Percentiles rank a stretch among this genome's conserved stretches.
These are phyloP conservation scores for Spiromastix sp. DNA, from an alignment of 2,329 filamentous ascomycete genomes.

Conservation along the genomic window DNA sequence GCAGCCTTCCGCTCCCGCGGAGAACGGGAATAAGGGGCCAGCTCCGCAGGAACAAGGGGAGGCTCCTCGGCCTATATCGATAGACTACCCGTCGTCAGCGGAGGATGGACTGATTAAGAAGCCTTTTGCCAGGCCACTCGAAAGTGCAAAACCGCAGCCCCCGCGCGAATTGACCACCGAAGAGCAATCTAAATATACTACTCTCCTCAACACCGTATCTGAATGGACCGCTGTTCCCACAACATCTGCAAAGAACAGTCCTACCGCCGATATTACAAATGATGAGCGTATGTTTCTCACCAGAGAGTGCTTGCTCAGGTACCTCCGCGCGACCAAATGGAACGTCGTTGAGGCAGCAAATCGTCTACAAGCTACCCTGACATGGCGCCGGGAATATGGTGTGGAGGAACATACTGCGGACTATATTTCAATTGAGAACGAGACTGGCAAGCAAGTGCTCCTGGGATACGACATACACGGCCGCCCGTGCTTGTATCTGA, in stretches of 20 bases:
- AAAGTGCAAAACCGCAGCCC: slow-evolving; percentile 47
- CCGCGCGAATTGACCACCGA: slow-evolving; percentile 58
- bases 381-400: slow-evolving; percentile 87
- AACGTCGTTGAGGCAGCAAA: slow-evolving; percentile 61
- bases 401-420: slow-evolving; percentile 64
- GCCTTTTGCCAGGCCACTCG: slow-evolving; percentile 49
- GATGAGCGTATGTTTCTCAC: slow-evolving; percentile 83
- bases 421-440: slow-evolving; percentile 86
- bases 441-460: slow-evolving; percentile 90
- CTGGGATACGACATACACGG: slow-evolving; percentile 77
- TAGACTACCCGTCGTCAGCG: slow-evolving; percentile 27
- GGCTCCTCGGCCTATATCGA: not conserved
- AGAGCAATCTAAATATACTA: slow-evolving; percentile 71
- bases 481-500: slow-evolving; percentile 83
- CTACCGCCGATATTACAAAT: slow-evolving; percentile 58
- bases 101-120: slow-evolving; percentile 38
- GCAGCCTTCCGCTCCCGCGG: slow-evolving; percentile 1
- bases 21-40: not conserved
- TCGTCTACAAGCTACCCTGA: slow-evolving; percentile 69
- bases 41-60: slow-evolving; percentile 2
- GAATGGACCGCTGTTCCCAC: slow-evolving; percentile 61
- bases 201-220: slow-evolving; percentile 60
- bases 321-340: slow-evolving; percentile 92
- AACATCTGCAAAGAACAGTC: slow-evolving; percentile 48
- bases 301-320: slow-evolving; percentile 81